These are phyloP conservation scores for Phytophthora sp. DNA, from an alignment of 352 stramenopile genomes.

Conservation along the genomic window DNA sequence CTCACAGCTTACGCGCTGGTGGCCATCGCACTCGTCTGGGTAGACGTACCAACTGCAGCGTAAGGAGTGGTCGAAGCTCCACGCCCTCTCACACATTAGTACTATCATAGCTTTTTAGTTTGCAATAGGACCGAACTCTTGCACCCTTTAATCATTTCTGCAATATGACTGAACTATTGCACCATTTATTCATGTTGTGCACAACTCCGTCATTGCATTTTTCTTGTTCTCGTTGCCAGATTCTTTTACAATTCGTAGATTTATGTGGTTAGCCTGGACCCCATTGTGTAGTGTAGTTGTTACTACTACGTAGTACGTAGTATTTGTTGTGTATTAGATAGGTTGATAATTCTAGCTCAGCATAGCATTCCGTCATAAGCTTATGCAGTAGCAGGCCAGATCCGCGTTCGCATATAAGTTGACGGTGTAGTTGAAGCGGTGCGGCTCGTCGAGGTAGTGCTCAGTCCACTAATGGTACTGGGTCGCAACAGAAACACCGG, in stretches of 20 bases:
- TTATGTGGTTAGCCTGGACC: too few species aligned
- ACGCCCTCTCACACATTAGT: constrained; percentile 16
- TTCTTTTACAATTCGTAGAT: too few species aligned
- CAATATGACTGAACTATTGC: neutral
- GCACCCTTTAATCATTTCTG: constrained; percentile 27
- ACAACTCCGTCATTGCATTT: too few species aligned
- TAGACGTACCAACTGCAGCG: constrained; percentile 63
- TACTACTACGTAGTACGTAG: too few species aligned
- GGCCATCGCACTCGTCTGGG: constrained; percentile 80
- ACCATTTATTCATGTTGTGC: too few species aligned
- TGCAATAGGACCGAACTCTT: constrained; percentile 33
- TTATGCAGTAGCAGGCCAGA: constrained; percentile 15
- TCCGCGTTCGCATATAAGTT: constrained; percentile 9
- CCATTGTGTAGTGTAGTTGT: too few species aligned
- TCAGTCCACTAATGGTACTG: constrained; percentile 27
- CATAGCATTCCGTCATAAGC: too few species aligned
- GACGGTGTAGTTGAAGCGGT: constrained; percentile 24
- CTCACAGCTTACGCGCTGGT: constrained; percentile 92
- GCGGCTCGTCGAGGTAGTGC: constrained; percentile 24
- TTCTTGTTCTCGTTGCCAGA: too few species aligned
- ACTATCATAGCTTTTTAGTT: constrained; percentile 29
- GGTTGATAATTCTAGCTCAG: too few species aligned
- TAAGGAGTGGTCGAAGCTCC: constrained; percentile 41
- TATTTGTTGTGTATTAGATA: too few species aligned
- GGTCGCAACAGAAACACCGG: constrained; percentile 26